Base-by-base conservation (phyloP, 345 rosid species). In the Ceriops tagal region DNA sequence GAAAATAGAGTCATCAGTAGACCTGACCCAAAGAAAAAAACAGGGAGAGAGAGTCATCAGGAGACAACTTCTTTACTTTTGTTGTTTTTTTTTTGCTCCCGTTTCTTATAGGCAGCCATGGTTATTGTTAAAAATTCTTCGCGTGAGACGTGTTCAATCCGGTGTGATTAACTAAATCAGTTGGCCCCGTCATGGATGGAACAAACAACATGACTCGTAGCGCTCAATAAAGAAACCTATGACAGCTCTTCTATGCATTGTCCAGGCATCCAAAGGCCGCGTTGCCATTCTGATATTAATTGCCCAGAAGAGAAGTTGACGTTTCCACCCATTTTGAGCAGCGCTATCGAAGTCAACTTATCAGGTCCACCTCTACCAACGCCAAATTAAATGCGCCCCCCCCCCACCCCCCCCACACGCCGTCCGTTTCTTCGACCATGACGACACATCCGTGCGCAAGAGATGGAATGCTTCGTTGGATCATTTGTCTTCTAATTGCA, bases 361-460 rank as follows among this genome's bases (percentile, higher is more conserved):
- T 8, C 28, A 22, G 53, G 46, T 70, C 72, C 58, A 49, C 46
- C 22, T 63, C 15, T 46, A 6, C 6, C 4, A 21, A 8, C 66
- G 37, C 31, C 34, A 39, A 70, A 73, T 8, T 62, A 27, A 47
- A 66, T 19, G 26, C 31, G 1, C 37, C 37, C 37, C 37, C 32
- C 53, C 72, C 73, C 18, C 55, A 37, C 37, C 37, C 37, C 37
- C 32, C 53, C 72, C 73, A 18, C 55, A 37, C 68, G 58, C 81
- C 79, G 79, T 71, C 85, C 77, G 57, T 62, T 49, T 61, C 73
- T 32, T 56, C 68, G 27, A 27, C 75, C 73, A 66, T 53, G 69
- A 77, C 73, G 60, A 30, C 20, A 3, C 6, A 3, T 24, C 56
- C 58, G 62, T 56, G 20, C 35, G 52, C 73, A 52, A 53, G 60